phyloP scores from a whole-genome alignment of 768 basidiomycete genomes.

The Trametes maxima region DNA sequence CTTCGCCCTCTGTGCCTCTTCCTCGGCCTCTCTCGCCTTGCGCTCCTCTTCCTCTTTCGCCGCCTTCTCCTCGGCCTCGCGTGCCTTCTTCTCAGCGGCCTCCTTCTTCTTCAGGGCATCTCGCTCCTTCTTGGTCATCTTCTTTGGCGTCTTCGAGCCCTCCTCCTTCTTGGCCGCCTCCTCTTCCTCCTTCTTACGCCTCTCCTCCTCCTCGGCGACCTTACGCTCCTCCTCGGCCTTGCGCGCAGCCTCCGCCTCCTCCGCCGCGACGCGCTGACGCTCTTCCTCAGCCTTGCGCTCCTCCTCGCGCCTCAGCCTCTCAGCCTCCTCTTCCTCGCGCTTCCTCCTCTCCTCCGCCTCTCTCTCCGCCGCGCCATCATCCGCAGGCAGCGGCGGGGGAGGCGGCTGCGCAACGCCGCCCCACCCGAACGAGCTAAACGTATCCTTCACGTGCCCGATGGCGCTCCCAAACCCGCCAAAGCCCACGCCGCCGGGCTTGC shows the following conservation, averaged over 20 bases:
- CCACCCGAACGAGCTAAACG: background rate
- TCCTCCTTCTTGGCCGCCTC: slow-evolving; percentile 28
- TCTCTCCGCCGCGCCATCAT: slow-evolving; percentile 22
- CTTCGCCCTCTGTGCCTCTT: slow-evolving; percentile 14
- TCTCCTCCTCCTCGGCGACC: slow-evolving; percentile 21
- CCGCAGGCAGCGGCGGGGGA: slow-evolving; percentile 20
- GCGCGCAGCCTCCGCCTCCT: slow-evolving; percentile 15
- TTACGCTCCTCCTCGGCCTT: slow-evolving; percentile 28
- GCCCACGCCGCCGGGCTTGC: slow-evolving; percentile 1
- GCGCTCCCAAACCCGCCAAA: slow-evolving; percentile 24
- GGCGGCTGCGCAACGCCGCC: too few species aligned
- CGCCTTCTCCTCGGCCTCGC: slow-evolving; percentile 18
- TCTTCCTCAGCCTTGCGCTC: slow-evolving; percentile 23
- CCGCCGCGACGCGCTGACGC: slow-evolving; percentile 2
- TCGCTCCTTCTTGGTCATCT: slow-evolving; percentile 29
- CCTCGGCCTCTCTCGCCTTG: slow-evolving; percentile 8
- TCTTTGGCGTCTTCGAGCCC: slow-evolving; percentile 15
- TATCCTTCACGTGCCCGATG: slow-evolving; percentile 18
- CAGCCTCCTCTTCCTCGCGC: slow-evolving; percentile 20
- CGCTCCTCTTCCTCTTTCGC: slow-evolving; percentile 1
- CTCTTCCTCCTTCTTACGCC: slow-evolving; percentile 30
- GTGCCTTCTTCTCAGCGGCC: slow-evolving; percentile 12
- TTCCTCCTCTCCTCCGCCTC: slow-evolving; percentile 26
- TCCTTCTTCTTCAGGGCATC: slow-evolving; percentile 23
- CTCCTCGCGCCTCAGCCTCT: background rate